Evolutionary conservation across 176 grass and related monocot genomes (phyloP).

Genomic region (Chloris gayana): DNA sequence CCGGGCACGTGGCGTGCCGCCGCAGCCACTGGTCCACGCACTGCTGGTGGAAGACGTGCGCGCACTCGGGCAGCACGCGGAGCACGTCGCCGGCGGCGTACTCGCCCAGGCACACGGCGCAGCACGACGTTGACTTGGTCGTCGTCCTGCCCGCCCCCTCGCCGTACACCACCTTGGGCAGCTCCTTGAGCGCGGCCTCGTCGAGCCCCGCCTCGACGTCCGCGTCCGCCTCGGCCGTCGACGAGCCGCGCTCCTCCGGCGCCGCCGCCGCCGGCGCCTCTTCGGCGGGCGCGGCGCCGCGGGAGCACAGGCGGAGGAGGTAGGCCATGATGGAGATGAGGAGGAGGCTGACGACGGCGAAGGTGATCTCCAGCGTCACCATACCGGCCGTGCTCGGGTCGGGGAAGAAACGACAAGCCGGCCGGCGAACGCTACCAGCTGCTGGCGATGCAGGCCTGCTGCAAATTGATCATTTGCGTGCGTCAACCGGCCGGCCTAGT

Average conservation of each 20-base stretch:
- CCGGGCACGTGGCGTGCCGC: slow-evolving; percentile 52
- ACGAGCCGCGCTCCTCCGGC: background rate
- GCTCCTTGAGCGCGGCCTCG: slow-evolving; percentile 42
- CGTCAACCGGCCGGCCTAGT: background rate
- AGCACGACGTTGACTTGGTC: slow-evolving; percentile 6
- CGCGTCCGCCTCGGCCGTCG: background rate
- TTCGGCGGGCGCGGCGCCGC: background rate
- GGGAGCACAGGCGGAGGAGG: background rate
- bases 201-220: slow-evolving; percentile 31
- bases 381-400: too few relatives aligned
- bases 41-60: slow-evolving; percentile 57
- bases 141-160: background rate
- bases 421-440: background rate
- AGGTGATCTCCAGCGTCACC: background rate
- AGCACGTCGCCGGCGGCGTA: slow-evolving; percentile 53
- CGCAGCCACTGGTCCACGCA: slow-evolving; percentile 70
- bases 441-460: background rate
- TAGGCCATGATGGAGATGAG: background rate
- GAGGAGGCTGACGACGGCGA: background rate
- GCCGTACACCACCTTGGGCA: slow-evolving; percentile 41
- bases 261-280: background rate
- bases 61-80: slow-evolving; percentile 59
- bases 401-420: too few relatives aligned
- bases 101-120: slow-evolving; percentile 65
- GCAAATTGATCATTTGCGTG: background rate